These are phyloP conservation scores for Fusarium palustre DNA, from an alignment of 2,329 filamentous ascomycete species.

Conservation along the genomic window DNA sequence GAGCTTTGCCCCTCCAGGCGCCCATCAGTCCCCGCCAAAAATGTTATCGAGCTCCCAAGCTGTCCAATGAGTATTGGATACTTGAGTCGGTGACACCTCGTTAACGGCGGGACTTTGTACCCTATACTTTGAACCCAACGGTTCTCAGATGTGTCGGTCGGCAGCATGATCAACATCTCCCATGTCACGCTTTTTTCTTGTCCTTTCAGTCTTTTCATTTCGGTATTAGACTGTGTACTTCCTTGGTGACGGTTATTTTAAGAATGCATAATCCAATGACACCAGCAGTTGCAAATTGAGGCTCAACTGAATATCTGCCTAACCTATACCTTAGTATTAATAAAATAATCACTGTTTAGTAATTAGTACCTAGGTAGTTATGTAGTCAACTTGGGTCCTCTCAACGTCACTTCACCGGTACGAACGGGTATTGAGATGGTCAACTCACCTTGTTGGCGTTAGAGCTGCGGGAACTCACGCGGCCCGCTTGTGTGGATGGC, in stretches of 20 bases:
- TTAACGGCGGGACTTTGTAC: slow-evolving; percentile 14
- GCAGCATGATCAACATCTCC: slow-evolving; percentile 38
- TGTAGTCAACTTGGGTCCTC: background rate
- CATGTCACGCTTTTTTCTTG: slow-evolving; percentile 40
- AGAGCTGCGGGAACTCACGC: slow-evolving; percentile 24
- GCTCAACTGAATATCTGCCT: background rate
- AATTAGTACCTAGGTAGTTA: background rate
- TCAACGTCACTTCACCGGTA: slow-evolving; percentile 20
- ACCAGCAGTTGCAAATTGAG: background rate
- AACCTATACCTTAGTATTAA: slow-evolving; percentile 9
- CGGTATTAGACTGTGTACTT: background rate
- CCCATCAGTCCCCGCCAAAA: slow-evolving; percentile 39
- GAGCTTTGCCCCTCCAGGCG: slow-evolving; percentile 43
- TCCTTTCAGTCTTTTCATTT: slow-evolving; percentile 4
- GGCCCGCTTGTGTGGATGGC: slow-evolving; percentile 29
- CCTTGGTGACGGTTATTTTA: slow-evolving; percentile 20
- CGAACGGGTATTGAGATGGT: background rate
- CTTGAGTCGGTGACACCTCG: slow-evolving; percentile 14
- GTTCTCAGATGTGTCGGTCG: slow-evolving; percentile 27
- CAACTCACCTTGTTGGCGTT: slow-evolving; percentile 12
- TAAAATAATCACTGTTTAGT: background rate
- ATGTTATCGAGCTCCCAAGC: slow-evolving; percentile 26
- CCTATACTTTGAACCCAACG: slow-evolving; percentile 22
- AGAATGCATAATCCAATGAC: slow-evolving; percentile 1
- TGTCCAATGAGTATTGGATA: slow-evolving; percentile 35